Evolutionary conservation across 2,329 filamentous ascomycete genomes (phyloP), one percentile per base, ranked within the genome.

Genomic region (Madurella fahalii): DNA sequence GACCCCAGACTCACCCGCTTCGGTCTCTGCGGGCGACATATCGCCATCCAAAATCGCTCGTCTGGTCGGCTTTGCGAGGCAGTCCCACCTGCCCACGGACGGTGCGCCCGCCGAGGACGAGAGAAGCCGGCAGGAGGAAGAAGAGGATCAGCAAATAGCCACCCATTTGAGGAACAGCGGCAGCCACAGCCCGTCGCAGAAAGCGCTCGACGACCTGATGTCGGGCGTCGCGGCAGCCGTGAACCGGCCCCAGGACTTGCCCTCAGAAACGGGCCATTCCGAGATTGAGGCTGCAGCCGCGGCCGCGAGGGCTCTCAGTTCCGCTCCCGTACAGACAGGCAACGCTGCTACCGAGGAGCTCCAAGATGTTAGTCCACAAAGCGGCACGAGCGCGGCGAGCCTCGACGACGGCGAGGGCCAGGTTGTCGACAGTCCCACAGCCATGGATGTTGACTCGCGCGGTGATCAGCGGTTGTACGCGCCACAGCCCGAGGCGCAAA

Each of bases 1-100:
- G 13, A 77, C 76, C 9, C 75, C 76, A 25, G 66, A 71, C 25
- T 72, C 72, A 52, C 68, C 72, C 40, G 65, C 67, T 49, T 63
- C 68, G 18, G 64, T 47, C 60, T 67, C 50, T 54, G 60, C 56
- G 69, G 62, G 63, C 58, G 72, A 77, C 49, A 68, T 74, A 16
- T 82, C 80, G 25, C 80, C 80, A 5, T 72, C 76, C 49, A 83
- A 83, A 65, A 72, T 78, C 47, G 78, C 79, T 52, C 77, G 79
- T 30, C 70, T 81, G 18, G 75, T 74, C 45, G 62, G 64, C 53
- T 65, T 65, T 61, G 76, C 61, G 63, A 59, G 72, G 56, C 72
- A 71, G 54, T 74, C 77, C 13, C 73, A 77, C 67, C 74, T 54
- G 5, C 60, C 76, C 45, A 67, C 82, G 58, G 80, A 80, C 17